Evolutionary conservation across 257 asterid species (phyloP).

Genomic region (Solanum sparsipilum): DNA sequence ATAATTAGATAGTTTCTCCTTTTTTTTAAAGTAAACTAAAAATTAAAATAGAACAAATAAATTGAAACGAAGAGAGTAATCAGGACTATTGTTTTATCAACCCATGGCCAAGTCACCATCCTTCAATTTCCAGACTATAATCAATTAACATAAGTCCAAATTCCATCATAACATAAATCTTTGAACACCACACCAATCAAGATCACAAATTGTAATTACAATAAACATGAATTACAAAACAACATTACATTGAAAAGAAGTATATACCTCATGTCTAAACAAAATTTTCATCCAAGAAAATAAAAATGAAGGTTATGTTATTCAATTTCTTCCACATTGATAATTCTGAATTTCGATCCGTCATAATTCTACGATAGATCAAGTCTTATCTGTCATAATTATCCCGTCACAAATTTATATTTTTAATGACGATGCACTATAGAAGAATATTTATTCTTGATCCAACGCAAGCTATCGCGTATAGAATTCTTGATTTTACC

Average conservation of each 20-base stretch:
- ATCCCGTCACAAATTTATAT: neutral
- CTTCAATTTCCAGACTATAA: neutral
- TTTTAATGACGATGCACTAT: neutral
- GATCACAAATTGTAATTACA: neutral
- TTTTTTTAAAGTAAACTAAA: too few species aligned
- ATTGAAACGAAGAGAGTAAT: too few species aligned
- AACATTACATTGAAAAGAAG: neutral
- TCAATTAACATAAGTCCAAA: neutral
- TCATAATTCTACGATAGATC: neutral
- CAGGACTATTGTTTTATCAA: neutral
- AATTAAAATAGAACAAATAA: too few species aligned
- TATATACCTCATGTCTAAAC: neutral
- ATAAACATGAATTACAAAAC: neutral
- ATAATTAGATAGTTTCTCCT: too few species aligned
- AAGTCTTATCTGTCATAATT: neutral
- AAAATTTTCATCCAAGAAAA: neutral
- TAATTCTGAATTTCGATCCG: neutral
- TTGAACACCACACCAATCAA: neutral
- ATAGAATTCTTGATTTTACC: slow-evolving; percentile 8
- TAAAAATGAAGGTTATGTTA: neutral
- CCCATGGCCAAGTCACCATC: neutral
- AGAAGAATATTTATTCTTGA: slow-evolving; percentile 2
- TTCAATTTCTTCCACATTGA: neutral
- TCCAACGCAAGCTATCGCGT: slow-evolving; percentile 4
- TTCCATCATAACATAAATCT: neutral